phyloP scores from a whole-genome alignment of 352 stramenopile genomes.

The Phytophthora ramorum region DNA sequence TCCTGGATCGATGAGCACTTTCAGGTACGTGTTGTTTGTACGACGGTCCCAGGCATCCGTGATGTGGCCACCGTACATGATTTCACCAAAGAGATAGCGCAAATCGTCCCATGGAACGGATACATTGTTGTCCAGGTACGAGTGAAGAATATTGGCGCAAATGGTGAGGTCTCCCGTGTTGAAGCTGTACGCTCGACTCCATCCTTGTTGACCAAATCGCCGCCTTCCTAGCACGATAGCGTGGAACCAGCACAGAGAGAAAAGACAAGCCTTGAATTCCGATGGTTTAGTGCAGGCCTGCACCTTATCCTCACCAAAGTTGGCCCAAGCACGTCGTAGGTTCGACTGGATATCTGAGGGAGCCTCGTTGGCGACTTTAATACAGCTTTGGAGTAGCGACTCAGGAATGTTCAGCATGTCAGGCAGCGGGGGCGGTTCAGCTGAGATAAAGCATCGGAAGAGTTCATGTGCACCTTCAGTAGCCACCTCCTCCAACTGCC shows the following conservation, averaged over 20 bases:
- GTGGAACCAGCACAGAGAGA: conserved; percentile 97
- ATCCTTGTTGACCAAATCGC: conserved; percentile 95
- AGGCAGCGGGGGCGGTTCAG: conserved; percentile 91
- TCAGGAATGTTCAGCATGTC: conserved; percentile 98
- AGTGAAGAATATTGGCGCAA: conserved; percentile 94
- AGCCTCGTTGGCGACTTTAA: conserved; percentile 97
- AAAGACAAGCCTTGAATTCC: conserved; percentile 95
- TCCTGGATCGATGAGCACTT: conserved; percentile 87
- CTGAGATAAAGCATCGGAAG: conserved; percentile 97
- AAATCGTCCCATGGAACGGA: conserved; percentile 95
- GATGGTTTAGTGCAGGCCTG: conserved; percentile 86
- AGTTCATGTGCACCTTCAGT: conserved; percentile 92
- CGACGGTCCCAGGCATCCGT: conserved; percentile 96
- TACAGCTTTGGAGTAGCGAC: conserved; percentile 94
- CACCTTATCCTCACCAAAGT: conserved; percentile 93
- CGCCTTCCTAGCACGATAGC: conserved; percentile 93
- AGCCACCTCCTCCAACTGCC: conserved; percentile 91
- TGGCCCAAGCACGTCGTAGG: conserved; percentile 93
- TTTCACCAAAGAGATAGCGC: conserved; percentile 96
- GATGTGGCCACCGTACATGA: conserved; percentile 98
- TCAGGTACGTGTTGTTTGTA: conserved; percentile 96
- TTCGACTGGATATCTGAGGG: conserved; percentile 97
- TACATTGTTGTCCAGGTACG: conserved; percentile 94
- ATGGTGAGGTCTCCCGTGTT: conserved; percentile 97
- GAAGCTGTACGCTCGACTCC: conserved; percentile 95